Conservation (phyloP, 2,329 filamentous ascomycete genomes). For the Didymella keratinophila region DNA sequence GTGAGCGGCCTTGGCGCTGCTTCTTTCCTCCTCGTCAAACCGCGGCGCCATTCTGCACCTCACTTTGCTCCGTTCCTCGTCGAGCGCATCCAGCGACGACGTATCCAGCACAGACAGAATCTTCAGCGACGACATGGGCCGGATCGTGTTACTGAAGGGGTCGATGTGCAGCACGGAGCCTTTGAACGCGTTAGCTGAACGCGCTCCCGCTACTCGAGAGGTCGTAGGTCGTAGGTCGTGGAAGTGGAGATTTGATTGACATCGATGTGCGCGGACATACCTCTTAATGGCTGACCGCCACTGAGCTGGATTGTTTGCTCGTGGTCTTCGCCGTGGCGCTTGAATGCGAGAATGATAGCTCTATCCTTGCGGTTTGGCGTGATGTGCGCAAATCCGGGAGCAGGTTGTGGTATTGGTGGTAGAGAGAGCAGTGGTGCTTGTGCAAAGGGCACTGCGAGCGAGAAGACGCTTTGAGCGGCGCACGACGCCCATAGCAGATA, state of each 20-base stretch:
- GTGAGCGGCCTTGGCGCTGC: too few species aligned
- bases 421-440: constrained; percentile 4
- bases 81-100: too few species aligned
- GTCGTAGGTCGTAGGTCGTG: too few species aligned
- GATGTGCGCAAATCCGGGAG: not conserved
- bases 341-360: constrained; percentile 7
- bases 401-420: not conserved
- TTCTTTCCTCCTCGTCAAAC: constrained; percentile 26
- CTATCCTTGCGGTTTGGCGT: not conserved
- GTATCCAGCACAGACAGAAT: too few species aligned
- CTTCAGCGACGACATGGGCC: too few species aligned
- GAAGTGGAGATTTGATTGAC: too few species aligned
- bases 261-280: not conserved
- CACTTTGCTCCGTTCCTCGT: constrained; percentile 18
- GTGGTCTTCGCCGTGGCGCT: constrained; percentile 12
- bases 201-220: too few species aligned
- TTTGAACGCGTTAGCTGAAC: not conserved
- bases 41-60: constrained; percentile 31
- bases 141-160: not conserved
- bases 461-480: not conserved
- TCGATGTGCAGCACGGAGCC: constrained; percentile 7
- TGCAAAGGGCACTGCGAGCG: not conserved
- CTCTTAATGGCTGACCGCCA: constrained; percentile 14
- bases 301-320: constrained; percentile 28
- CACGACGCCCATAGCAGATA: not conserved